Evolutionary conservation across 176 grass and related monocot species (phyloP).

Genomic region (Dendrocalamus sinicus): DNA sequence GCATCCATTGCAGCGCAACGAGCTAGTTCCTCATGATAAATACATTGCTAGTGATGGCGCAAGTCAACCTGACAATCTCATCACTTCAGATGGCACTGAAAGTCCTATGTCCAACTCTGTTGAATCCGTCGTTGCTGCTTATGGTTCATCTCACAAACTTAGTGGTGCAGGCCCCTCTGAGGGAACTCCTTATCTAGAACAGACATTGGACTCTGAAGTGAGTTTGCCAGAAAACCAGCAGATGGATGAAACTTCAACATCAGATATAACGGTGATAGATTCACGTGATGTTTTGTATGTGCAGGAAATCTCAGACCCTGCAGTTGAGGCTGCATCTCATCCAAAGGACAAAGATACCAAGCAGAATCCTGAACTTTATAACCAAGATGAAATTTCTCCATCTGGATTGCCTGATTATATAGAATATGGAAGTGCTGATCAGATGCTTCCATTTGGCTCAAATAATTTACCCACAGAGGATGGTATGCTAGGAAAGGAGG

Average conservation of each 20-base stretch:
- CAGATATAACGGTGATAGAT: slow-evolving; percentile 50
- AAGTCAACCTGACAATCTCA: slow-evolving; percentile 31
- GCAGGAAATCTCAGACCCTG: slow-evolving; percentile 28
- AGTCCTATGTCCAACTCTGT: neutral
- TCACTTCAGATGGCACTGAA: slow-evolving; percentile 27
- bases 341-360: slow-evolving; percentile 21
- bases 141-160: slow-evolving; percentile 19
- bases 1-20: slow-evolving; percentile 3
- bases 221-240: slow-evolving; percentile 42
- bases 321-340: neutral
- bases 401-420: slow-evolving; percentile 32
- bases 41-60: slow-evolving; percentile 1
- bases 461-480: slow-evolving; percentile 34
- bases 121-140: slow-evolving; percentile 10
- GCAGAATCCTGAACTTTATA: slow-evolving; percentile 28
- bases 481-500: neutral
- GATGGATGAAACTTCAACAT: slow-evolving; percentile 43
- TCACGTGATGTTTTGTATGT: slow-evolving; percentile 53
- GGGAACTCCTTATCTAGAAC: slow-evolving; percentile 42
- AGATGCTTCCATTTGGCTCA: slow-evolving; percentile 32
- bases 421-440: slow-evolving; percentile 38
- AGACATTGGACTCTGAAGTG: slow-evolving; percentile 36
- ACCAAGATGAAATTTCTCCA: slow-evolving; percentile 9
- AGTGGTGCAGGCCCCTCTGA: neutral
- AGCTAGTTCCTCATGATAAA: neutral